These are phyloP conservation scores for Rhizopus arrhizus DNA, from an alignment of 371 early-diverging fungal species.

Conservation along the genomic window DNA sequence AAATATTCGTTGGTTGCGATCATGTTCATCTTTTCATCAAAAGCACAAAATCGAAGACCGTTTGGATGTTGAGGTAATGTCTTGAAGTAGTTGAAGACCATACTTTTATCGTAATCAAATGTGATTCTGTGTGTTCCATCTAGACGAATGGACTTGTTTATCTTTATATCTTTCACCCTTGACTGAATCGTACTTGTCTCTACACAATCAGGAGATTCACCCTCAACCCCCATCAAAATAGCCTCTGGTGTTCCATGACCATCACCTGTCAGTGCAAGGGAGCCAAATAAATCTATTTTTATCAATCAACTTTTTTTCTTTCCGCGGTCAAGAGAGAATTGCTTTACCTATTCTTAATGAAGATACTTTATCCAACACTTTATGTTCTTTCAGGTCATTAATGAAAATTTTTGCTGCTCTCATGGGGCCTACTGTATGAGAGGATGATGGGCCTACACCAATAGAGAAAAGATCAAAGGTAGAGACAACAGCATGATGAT, in stretches of 20 bases:
- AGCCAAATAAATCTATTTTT: conserved; percentile 83
- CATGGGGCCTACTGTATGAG: conserved; percentile 95
- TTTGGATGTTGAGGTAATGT: conserved; percentile 94
- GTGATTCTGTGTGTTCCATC: conserved; percentile 76
- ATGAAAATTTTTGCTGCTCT: conserved; percentile 94
- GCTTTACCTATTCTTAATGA: conserved; percentile 70
- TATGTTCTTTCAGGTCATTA: conserved; percentile 74
- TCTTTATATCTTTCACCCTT: conserved; percentile 74
- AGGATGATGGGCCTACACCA: conserved; percentile 93
- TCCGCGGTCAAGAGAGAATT: neutral
- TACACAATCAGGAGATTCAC: conserved; percentile 89
- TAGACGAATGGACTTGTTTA: conserved; percentile 69
- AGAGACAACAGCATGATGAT: conserved; percentile 87
- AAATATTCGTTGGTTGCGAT: conserved; percentile 93
- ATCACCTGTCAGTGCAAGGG: conserved; percentile 90
- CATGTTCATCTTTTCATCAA: conserved; percentile 76
- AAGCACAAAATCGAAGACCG: conserved; percentile 92
- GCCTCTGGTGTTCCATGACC: conserved; percentile 96
- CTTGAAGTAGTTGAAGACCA: conserved; percentile 85
- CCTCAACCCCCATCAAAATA: conserved; percentile 88
- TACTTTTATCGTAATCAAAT: conserved; percentile 81
- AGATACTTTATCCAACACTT: conserved; percentile 70
- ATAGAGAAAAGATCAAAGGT: conserved; percentile 95
- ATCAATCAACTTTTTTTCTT: neutral
- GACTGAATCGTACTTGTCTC: conserved; percentile 79